Percentiles rank a stretch among this genome's conserved stretches.
Conservation (phyloP, 2,329 filamentous ascomycete genomes). For the Lachnellula occidentalis region DNA sequence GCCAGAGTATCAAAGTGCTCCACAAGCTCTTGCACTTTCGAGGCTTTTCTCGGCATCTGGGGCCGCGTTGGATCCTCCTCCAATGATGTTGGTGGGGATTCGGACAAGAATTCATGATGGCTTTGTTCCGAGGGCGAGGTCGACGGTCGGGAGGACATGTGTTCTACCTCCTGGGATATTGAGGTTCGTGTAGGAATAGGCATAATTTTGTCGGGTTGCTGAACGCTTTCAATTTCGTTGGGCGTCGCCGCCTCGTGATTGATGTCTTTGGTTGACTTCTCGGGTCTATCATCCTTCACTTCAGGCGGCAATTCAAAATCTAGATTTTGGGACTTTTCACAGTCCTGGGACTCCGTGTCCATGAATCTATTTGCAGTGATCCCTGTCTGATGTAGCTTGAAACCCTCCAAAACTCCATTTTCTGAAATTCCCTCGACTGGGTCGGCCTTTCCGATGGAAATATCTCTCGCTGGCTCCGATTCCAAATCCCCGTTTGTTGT, state of each 20-base stretch:
- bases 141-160: conserved; percentile 22
- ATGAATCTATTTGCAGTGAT: not conserved
- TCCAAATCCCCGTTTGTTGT: not conserved
- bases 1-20: conserved; percentile 26
- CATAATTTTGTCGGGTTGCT: not conserved
- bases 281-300: not conserved
- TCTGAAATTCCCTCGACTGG: not conserved
- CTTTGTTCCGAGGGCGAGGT: conserved; percentile 29
- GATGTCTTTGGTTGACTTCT: not conserved
- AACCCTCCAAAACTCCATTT: not conserved
- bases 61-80: conserved; percentile 27
- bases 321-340: not conserved
- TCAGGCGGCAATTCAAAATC: conserved; percentile 1
- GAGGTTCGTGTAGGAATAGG: not conserved
- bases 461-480: not conserved
- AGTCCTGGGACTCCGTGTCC: not conserved
- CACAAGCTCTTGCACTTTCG: conserved; percentile 26
- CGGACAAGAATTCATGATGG: conserved; percentile 20
- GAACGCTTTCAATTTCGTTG: not conserved
- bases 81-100: conserved; percentile 30
- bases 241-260: not conserved
- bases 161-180: conserved; percentile 10
- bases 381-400: not conserved
- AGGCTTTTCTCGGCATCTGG: conserved; percentile 12
- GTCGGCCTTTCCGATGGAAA: not conserved